Conservation (phyloP, 1,284 basidiomycete species). For the Pseudozyma pruni region DNA sequence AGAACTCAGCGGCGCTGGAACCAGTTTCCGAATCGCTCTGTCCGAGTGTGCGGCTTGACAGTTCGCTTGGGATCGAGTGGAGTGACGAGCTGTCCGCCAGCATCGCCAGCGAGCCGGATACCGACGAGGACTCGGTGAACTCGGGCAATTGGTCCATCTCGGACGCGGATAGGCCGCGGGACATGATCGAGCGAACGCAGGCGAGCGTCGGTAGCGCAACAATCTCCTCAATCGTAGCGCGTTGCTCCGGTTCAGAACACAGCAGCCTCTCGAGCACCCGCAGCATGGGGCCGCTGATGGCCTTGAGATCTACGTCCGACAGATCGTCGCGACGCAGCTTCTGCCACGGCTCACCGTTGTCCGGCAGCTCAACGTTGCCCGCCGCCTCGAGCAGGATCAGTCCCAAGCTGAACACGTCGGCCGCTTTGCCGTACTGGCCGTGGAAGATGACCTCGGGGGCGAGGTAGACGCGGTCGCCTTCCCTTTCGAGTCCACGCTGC, state of each 20-base stretch:
- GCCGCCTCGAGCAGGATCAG: conserved; percentile 95
- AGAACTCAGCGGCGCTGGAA: conserved; percentile 24
- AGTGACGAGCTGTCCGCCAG: conserved; percentile 24
- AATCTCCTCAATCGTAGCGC: conserved; percentile 57
- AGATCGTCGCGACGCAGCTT: conserved; percentile 91
- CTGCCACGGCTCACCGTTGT: conserved; percentile 95
- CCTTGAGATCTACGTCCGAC: conserved; percentile 80
- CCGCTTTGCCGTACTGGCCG: conserved; percentile 89
- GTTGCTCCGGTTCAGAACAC: conserved; percentile 44
- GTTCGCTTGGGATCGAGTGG: conserved; percentile 34
- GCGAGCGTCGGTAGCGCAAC: conserved; percentile 47
- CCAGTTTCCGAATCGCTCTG: conserved; percentile 27
- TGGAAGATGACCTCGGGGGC: conserved; percentile 91
- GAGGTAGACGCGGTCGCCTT: conserved; percentile 97
- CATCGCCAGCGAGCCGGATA: conserved; percentile 21
- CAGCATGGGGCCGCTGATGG: conserved; percentile 70
- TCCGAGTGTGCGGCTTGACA: conserved; percentile 28
- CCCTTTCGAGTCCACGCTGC: conserved; percentile 73
- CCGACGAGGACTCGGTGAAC: conserved; percentile 37
- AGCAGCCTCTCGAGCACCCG: conserved; percentile 56
- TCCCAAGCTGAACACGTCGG: conserved; percentile 96
- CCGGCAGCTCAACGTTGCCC: conserved; percentile 94
- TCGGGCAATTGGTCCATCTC: conserved; percentile 66
- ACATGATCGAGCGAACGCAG: conserved; percentile 54
- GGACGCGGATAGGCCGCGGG: conserved; percentile 46